Evolutionary conservation across 2,329 filamentous ascomycete species (phyloP), one percentile per base, ranked within the genome.

Genomic region (Pseudopyrenochaeta lycopersici): DNA sequence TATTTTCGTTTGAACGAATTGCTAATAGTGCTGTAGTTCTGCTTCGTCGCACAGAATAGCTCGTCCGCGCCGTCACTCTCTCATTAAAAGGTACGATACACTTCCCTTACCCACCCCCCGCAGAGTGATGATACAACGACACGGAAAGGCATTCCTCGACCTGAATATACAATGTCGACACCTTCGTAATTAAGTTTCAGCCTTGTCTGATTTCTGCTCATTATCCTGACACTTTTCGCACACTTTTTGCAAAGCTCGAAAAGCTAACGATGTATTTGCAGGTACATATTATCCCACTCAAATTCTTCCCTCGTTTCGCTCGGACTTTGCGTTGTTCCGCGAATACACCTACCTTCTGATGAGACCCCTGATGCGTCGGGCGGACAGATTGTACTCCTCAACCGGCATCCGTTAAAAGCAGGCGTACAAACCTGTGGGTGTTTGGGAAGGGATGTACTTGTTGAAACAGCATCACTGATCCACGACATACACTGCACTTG

Each of bases 391-490:
- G 79, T 82, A 78, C 81, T 78, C 78, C 73, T 78, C 64, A 71
- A 71, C 75, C 72, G 72, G 71, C 81, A 81, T 78, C 79, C 82
- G 75, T 76, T 64, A 69, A 81, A 79, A 83, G 77, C 77, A 79
- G 80, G 78, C 83, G 83, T 88, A 87, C 85, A 87, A 87, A 85
- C 83, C 80, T 83, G 84, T 81, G 81, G 83, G 74, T 82, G 81
- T 76, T 75, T 67, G 75, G 70, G 68, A 71, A 74, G 68, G 78
- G 81, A 80, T 74, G 77, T 82, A 82, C 83, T 87, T 87, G 85
- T 87, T 88, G 85, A 88, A 82, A 87, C 81, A 77, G 86, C 85
- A 85, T 87, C 83, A 84, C 85, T 87, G 85, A 88, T 80, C 67
- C 65, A 62, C 68, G 54, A 55, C 21, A 58, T 39, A 47, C 33